Percentiles rank a stretch among this genome's conserved stretches.
These are phyloP conservation scores for Aechmea fasciata DNA, from an alignment of 176 grass and related monocot genomes.

Conservation along the genomic window DNA sequence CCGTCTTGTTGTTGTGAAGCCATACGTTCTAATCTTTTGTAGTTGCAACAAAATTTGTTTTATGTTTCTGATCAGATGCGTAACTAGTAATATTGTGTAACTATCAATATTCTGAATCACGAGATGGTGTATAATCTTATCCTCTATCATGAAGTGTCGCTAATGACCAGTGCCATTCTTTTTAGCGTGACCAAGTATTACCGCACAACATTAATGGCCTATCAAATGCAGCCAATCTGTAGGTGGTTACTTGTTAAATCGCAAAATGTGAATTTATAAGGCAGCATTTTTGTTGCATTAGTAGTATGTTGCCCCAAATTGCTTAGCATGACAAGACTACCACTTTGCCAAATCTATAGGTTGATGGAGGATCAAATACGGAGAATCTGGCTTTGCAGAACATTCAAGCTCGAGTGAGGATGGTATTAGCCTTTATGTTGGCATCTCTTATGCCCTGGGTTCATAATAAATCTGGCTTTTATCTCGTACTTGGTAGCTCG, in stretches of 20 bases:
- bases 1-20: neutral
- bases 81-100: no score
- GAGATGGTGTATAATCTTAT: no score
- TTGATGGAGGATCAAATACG: conserved; percentile 70
- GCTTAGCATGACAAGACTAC: neutral
- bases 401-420: conserved; percentile 98
- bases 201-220: no score
- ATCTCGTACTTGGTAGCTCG: conserved; percentile 94
- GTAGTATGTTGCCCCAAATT: no score
- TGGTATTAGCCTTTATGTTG: conserved; percentile 97
- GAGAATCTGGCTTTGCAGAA: conserved; percentile 98
- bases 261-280: no score
- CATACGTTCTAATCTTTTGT: neutral
- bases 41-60: neutral
- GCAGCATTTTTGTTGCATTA: no score
- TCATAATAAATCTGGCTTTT: conserved; percentile 91
- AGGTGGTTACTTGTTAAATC: no score
- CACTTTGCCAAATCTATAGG: conserved; percentile 29
- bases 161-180: no score
- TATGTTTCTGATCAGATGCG: neutral
- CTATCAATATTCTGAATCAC: no score
- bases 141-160: no score
- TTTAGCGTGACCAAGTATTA: no score
- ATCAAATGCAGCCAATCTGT: no score
- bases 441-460: conserved; percentile 97